phyloP scores from a whole-genome alignment of 176 grass and related monocot genomes.

The Aegilops tauschii region DNA sequence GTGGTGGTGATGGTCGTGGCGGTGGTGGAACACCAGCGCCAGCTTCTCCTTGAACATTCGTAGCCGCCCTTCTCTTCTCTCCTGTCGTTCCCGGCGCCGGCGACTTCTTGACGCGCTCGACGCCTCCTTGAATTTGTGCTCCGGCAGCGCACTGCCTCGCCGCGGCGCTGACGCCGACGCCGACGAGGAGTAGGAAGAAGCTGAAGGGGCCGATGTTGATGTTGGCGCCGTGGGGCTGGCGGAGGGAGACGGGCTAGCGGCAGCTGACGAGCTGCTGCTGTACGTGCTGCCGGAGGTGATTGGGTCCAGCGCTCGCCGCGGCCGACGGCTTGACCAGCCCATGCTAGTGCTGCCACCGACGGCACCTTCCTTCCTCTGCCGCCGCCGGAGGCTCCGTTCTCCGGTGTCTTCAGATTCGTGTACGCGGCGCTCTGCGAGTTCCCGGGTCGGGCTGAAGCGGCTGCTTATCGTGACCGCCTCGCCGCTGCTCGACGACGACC shows the following conservation, averaged over 20 bases:
- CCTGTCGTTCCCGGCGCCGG: not conserved
- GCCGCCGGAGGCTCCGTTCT: not conserved
- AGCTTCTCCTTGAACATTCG: constrained; percentile 53
- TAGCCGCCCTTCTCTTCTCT: constrained; percentile 31
- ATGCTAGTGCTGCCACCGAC: not conserved
- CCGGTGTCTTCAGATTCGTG: not conserved
- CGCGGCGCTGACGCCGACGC: not conserved
- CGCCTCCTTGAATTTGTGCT: not conserved
- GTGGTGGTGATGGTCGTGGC: constrained; percentile 56
- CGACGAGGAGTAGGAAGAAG: not conserved
- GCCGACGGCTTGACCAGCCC: not conserved
- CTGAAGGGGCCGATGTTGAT: not conserved
- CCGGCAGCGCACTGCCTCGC: not conserved
- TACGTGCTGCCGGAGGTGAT: constrained; percentile 16
- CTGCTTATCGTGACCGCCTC: constrained; percentile 16
- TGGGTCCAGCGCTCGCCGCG: not conserved
- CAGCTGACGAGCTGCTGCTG: not conserved
- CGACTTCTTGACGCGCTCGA: not conserved
- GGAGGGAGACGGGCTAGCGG: not conserved
- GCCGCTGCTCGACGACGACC: constrained; percentile 18
- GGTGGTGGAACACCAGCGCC: constrained; percentile 56
- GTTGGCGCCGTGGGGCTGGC: not conserved
- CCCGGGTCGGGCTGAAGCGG: not conserved
- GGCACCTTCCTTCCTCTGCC: not conserved
- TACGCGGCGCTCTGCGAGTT: not conserved